Evolutionary conservation across 176 grass and related monocot species (phyloP).

Genomic region (Rhynchospora tenuis): DNA sequence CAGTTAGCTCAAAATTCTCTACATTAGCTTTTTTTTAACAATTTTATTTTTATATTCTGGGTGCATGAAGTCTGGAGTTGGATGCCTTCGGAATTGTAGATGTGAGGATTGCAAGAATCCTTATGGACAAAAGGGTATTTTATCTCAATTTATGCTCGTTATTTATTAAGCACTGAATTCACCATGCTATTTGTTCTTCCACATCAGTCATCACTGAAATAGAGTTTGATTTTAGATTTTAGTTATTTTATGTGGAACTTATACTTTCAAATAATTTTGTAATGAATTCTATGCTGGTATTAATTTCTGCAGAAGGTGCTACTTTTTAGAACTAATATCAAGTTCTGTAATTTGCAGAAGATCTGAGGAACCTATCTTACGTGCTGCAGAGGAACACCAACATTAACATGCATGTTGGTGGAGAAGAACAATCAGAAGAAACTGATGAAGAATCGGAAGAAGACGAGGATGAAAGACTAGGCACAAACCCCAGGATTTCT

Average conservation of each 20-base stretch:
- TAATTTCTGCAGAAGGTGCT: background rate
- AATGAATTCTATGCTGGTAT: background rate
- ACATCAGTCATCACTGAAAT: background rate
- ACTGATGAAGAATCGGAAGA: constrained; percentile 24
- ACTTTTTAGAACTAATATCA: constrained; percentile 6
- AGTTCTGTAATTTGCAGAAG: constrained; percentile 4
- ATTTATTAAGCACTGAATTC: background rate
- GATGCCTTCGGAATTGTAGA: constrained; percentile 19
- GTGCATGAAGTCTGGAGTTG: constrained; percentile 20
- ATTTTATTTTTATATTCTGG: background rate
- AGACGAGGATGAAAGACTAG: constrained; percentile 16
- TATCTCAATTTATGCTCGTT: constrained; percentile 1
- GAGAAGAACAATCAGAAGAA: constrained; percentile 19
- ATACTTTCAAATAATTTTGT: background rate
- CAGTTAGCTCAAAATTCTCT: background rate
- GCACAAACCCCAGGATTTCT: background rate
- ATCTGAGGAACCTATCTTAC: background rate
- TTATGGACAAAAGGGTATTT: constrained; percentile 25
- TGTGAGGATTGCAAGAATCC: constrained; percentile 30
- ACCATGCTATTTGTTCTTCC: background rate
- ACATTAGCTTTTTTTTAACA: background rate
- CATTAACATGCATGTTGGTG: background rate
- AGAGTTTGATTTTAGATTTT: background rate
- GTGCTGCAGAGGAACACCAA: constrained; percentile 6
- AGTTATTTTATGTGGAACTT: background rate